phyloP scores from a whole-genome alignment of 257 asterid genomes.

The Hygrophila difformis region DNA sequence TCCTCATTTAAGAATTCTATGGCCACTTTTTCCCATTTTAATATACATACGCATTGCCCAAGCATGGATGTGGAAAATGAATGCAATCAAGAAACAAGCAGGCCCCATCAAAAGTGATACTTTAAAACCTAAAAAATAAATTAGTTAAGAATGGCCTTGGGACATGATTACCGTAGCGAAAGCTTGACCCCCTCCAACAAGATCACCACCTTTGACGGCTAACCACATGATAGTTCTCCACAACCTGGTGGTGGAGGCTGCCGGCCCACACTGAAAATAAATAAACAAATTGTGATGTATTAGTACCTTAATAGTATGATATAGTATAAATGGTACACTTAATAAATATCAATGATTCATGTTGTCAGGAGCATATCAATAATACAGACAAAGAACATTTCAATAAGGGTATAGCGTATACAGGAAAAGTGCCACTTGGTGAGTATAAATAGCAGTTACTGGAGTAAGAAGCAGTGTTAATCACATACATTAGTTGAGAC shows the following conservation, averaged over 20 bases:
- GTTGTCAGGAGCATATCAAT: background rate
- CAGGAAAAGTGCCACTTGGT: conserved; percentile 3
- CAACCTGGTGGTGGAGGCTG: conserved; percentile 17
- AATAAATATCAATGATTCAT: background rate
- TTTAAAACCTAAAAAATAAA: background rate
- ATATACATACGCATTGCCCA: background rate
- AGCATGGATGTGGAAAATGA: no score
- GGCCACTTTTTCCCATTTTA: background rate
- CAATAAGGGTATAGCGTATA: conserved; percentile 4
- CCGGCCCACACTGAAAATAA: conserved; percentile 26
- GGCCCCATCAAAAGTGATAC: background rate
- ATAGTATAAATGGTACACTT: conserved; percentile 9
- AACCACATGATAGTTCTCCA: conserved; percentile 26
- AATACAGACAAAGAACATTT: conserved; percentile 2
- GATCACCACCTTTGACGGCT: conserved; percentile 17
- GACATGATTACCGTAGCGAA: background rate
- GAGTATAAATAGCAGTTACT: background rate
- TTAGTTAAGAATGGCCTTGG: background rate
- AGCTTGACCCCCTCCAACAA: conserved; percentile 17
- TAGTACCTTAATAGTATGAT: conserved; percentile 1
- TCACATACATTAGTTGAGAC: conserved; percentile 4
- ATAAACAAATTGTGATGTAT: background rate
- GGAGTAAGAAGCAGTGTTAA: conserved; percentile 1
- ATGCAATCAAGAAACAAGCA: background rate
- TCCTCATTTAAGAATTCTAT: background rate